Evolutionary conservation across 805 yeast genomes (phyloP).

Genomic region (Blastobotrys parvus): DNA sequence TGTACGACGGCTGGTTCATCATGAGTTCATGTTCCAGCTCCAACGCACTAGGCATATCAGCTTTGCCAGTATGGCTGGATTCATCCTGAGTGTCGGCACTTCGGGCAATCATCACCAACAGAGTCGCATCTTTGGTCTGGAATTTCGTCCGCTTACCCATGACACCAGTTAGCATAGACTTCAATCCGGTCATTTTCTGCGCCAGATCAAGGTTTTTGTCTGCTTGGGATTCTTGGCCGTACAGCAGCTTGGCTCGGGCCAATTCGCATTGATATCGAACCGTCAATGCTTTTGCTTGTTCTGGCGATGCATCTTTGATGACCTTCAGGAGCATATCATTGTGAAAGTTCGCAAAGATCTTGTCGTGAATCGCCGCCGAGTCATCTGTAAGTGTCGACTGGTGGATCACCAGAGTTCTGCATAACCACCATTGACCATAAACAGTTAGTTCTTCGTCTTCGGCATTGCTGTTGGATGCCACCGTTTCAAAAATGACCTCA

Average conservation of each 20-base stretch:
- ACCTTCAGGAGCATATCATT: not conserved
- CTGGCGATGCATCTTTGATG: conserved; percentile 1
- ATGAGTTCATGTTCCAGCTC: conserved; percentile 67
- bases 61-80: conserved; percentile 5
- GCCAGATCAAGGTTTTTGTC: conserved; percentile 19
- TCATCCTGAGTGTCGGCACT: conserved; percentile 11
- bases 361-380: conserved; percentile 11
- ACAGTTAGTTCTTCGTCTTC: conserved; percentile 2
- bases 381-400: conserved; percentile 25
- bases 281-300: conserved; percentile 28
- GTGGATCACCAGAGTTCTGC: conserved; percentile 28
- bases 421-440: conserved; percentile 24
- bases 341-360: not conserved
- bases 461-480: conserved; percentile 12
- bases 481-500: conserved; percentile 26
- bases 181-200: conserved; percentile 44
- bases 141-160: conserved; percentile 80
- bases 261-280: conserved; percentile 54
- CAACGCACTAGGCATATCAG: conserved; percentile 24
- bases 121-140: conserved; percentile 64
- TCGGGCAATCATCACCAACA: conserved; percentile 69
- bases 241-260: conserved; percentile 40
- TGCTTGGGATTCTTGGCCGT: conserved; percentile 25
- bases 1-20: conserved; percentile 67
- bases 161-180: conserved; percentile 76